phyloP scores from a whole-genome alignment of 306 rosid species.

The Sicyos edulis region DNA sequence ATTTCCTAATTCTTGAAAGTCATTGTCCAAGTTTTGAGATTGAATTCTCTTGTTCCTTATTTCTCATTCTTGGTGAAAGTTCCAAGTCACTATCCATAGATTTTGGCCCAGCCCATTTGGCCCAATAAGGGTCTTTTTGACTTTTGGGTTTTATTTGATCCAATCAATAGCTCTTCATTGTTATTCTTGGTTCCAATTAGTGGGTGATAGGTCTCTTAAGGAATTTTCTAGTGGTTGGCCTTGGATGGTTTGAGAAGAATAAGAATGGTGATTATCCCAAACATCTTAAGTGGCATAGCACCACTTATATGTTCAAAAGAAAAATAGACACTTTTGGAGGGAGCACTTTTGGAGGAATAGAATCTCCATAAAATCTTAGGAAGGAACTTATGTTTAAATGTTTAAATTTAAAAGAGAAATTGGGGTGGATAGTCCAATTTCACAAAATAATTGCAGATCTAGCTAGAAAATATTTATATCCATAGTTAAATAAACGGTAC shows the following conservation, averaged over 20 bases:
- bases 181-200: neutral
- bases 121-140: neutral
- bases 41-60: neutral
- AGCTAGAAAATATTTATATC: too few relatives aligned
- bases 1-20: neutral
- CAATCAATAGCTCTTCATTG: neutral
- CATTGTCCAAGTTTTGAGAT: neutral
- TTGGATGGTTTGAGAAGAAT: neutral
- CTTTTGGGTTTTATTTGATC: neutral
- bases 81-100: neutral
- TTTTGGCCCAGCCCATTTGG: conserved; percentile 1
- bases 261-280: neutral
- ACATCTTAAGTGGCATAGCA: too few relatives aligned
- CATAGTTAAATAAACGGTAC: too few relatives aligned
- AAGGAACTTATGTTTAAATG: too few relatives aligned
- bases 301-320: too few relatives aligned
- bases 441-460: too few relatives aligned
- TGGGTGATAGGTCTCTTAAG: neutral
- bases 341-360: too few relatives aligned
- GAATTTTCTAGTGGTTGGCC: neutral
- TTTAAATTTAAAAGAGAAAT: too few relatives aligned
- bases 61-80: neutral
- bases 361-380: too few relatives aligned
- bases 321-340: too few relatives aligned
- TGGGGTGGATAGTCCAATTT: too few relatives aligned